Evolutionary conservation across 768 basidiomycete species (phyloP), one percentile per base, ranked within the genome.

Genomic region (Tricholoma flavovirens): DNA sequence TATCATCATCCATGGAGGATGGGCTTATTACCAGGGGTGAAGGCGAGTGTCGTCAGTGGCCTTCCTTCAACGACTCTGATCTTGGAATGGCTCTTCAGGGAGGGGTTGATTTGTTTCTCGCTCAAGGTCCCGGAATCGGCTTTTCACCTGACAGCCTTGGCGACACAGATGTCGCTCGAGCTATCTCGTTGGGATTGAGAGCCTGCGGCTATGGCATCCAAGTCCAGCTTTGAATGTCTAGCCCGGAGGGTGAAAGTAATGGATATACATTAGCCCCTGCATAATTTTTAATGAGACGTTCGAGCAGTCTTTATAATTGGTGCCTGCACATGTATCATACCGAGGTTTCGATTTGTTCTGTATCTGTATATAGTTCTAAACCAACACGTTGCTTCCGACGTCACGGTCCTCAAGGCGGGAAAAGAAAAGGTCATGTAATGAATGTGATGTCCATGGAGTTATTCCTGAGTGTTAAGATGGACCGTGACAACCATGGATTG

Each of bases 151-250:
- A 62, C n/a, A 61, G 64, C 56, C 60, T 67, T 22, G 54, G 35
- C 33, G 66, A 70, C 17, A 50, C 38, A 5, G 64, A 67, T 53
- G 59, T 70, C 15, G 57, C 58, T n/a, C 60, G 67, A 43, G 67
- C 62, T 38, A 66, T 70, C 58, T 38, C 55, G 21, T 53, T 65
- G 43, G 58, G 61, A 9, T 53, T 67, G 29, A 55, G 54, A 45
- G 65, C 63, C 30, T 65, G 66, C 51, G 66, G 64, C 46, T 50
- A 64, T 49, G 52, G 50, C 11, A 61, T 62, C 21, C 55, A 60
- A 40, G 33, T 62, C 24, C 58, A 59, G 26, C 24, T 48, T 29
- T 29, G 10, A 30, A 19, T 5, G 21, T 2, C 11, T 19, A 21
- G 19, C 11, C 17, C 24, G 43, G 24, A 45, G 22, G 4, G 5